These are phyloP conservation scores for Meyerozyma smithsonii DNA, from an alignment of 1,139 yeast genomes.

Conservation along the genomic window DNA sequence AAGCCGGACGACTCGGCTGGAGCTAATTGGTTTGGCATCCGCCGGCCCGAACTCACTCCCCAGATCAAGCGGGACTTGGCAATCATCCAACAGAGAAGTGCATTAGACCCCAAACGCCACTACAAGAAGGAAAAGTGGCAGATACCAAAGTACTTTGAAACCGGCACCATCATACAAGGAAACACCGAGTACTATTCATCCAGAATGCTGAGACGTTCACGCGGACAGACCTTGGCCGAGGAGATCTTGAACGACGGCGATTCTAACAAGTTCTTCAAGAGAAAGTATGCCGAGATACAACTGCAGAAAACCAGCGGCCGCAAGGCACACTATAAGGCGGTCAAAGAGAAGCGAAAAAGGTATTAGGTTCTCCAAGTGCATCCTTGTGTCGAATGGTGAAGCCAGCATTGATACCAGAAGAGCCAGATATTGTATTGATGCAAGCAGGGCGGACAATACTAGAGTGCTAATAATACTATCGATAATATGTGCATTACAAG, in stretches of 20 bases:
- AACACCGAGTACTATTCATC: conserved; percentile 72
- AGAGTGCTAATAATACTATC: no score
- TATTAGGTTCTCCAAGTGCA: conserved; percentile 18
- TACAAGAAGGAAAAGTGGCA: conserved; percentile 85
- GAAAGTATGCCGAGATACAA: conserved; percentile 80
- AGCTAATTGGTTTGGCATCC: conserved; percentile 77
- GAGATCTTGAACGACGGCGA: conserved; percentile 75
- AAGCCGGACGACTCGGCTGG: conserved; percentile 33
- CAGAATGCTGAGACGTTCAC: conserved; percentile 64
- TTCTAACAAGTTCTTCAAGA: conserved; percentile 72
- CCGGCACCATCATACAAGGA: conserved; percentile 85
- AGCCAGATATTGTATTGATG: no score
- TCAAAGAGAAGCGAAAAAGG: conserved; percentile 57
- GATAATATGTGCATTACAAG: no score
- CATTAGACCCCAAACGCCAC: conserved; percentile 92
- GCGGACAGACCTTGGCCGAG: conserved; percentile 75
- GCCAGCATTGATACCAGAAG: no score
- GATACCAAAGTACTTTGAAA: conserved; percentile 76
- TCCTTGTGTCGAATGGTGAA: no score
- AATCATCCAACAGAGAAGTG: conserved; percentile 79
- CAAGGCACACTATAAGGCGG: conserved; percentile 61
- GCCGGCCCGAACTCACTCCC: conserved; percentile 73
- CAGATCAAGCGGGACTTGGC: conserved; percentile 71
- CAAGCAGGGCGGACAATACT: no score
- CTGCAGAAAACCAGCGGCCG: conserved; percentile 70